Base-by-base conservation (phyloP, 495 filamentous ascomycete genomes). In the Wilcoxina mikolae region DNA sequence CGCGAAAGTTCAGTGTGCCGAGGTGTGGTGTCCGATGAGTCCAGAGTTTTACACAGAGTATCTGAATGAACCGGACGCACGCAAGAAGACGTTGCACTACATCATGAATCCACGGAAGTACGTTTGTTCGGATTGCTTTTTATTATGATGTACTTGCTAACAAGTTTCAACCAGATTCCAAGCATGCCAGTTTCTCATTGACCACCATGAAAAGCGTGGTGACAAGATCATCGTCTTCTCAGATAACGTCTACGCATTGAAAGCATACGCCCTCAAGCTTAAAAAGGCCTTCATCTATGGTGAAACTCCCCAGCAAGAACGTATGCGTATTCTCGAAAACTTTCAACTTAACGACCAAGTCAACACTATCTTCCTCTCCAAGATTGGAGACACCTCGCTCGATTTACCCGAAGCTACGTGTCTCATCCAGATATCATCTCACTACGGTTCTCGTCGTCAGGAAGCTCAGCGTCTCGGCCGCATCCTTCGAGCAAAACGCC, bases 151-250 rank as follows among this genome's bases (percentile, higher is more conserved):
- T n/a, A 10, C 22, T 11, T 31, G 43, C 44, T 60, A 41, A 56
- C 41, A 26, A 38, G 39, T 38, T 2, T 1, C 49, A 5, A n/a
- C 25, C 51, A 60, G 56, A 47, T 62, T 95, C 68, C 91, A 98
- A 68, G 88, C 89, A 7, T 93, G 86, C 61, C 88, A 95, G 60
- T 95, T 89, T 67, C 76, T 99, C 5, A 99, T 99, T 64, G 84
- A 96, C 69, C 96, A 91, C 69, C 91, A 99, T 71, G 91, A 99
- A 69, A 80, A 79, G 48, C 80, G 91, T 51, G 91, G 93, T 3
- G 91, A 99, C 74, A 99, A 99, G 67, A 84, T 96, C 64, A 96
- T 99, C 58, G 93, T 99, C 53, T 99, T 96, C 68, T 94, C 87
- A 1, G 91, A 99, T 68, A 95, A 99, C 65, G 89, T 99, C 58